A percentile compares a stretch with the other conserved stretches of the same genome.
These are phyloP conservation scores for Lanmaoa rubissima DNA, from an alignment of 768 basidiomycete species.

Conservation along the genomic window DNA sequence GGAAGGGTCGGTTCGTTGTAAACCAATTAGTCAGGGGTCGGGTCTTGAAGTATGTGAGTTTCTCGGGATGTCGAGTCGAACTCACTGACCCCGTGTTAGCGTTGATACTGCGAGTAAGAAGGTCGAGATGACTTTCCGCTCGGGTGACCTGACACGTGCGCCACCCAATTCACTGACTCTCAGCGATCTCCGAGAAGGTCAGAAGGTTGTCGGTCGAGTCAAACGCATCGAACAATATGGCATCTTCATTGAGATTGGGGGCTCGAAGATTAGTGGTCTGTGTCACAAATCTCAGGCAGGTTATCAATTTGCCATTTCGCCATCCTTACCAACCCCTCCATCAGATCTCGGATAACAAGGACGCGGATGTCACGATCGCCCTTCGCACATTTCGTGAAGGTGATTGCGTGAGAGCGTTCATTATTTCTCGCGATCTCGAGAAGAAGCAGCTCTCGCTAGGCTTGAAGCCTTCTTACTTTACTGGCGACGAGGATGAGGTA, in stretches of 20 bases:
- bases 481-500: conserved; percentile 50
- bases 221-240: conserved; percentile 87
- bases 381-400: conserved; percentile 83
- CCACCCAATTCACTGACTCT: conserved; percentile 39
- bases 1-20: conserved; percentile 77
- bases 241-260: conserved; percentile 89
- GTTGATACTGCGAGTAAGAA: conserved; percentile 69
- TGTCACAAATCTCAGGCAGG: conserved; percentile 92
- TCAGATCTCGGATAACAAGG: conserved; percentile 85
- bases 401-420: conserved; percentile 77
- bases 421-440: conserved; percentile 70
- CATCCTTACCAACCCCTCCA: not conserved
- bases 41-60: conserved; percentile 61
- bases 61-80: not conserved
- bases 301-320: not conserved
- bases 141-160: conserved; percentile 49
- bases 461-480: conserved; percentile 87
- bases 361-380: conserved; percentile 75
- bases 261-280: conserved; percentile 79
- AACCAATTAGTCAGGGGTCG: conserved; percentile 88
- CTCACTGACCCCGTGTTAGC: conserved; percentile 40
- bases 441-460: conserved; percentile 80
- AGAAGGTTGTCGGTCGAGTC: conserved; percentile 76
- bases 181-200: conserved; percentile 67
- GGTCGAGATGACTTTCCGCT: conserved; percentile 88